Conservation (phyloP, 495 filamentous ascomycete genomes). For the Acidomyces sp. region DNA sequence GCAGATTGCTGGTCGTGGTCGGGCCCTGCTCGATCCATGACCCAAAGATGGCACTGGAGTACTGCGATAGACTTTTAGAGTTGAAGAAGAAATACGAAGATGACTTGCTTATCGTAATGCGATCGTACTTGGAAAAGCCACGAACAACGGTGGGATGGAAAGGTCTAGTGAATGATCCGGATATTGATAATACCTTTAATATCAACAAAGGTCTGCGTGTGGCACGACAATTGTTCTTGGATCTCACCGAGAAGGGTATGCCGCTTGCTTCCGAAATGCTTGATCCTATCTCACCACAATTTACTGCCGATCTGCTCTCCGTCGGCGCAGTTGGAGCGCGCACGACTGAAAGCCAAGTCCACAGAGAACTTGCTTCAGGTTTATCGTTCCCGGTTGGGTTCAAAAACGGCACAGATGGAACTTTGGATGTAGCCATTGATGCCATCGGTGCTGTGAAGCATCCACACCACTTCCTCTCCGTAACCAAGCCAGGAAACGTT, state of each 20-base stretch:
- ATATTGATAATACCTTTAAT: constrained; percentile 96
- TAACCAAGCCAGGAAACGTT: constrained; percentile 92
- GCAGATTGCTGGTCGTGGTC: constrained; percentile 78
- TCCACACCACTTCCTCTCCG: constrained; percentile 94
- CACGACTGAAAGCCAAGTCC: constrained; percentile 90
- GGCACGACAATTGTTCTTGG: constrained; percentile 84
- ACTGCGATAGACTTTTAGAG: constrained; percentile 69
- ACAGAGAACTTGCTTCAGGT: constrained; percentile 87
- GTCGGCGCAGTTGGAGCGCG: constrained; percentile 89
- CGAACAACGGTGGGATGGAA: constrained; percentile 99
- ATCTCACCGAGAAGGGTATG: constrained; percentile 89
- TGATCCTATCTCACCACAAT: constrained; percentile 97
- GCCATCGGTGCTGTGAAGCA: constrained; percentile 89
- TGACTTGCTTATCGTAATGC: constrained; percentile 91
- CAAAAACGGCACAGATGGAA: constrained; percentile 98
- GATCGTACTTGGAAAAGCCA: constrained; percentile 96
- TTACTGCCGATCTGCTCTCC: constrained; percentile 83
- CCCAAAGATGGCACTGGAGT: constrained; percentile 79
- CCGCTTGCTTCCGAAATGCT: constrained; percentile 98
- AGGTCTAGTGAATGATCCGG: constrained; percentile 96
- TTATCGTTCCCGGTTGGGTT: constrained; percentile 96
- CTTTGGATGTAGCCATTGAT: constrained; percentile 80
- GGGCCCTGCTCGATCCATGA: constrained; percentile 98
- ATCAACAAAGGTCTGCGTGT: constrained; percentile 93
- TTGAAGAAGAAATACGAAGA: constrained; percentile 82